Evolutionary conservation across 805 yeast species (phyloP), one percentile per base, ranked within the genome.

Genomic region (Barnettozyma populi): DNA sequence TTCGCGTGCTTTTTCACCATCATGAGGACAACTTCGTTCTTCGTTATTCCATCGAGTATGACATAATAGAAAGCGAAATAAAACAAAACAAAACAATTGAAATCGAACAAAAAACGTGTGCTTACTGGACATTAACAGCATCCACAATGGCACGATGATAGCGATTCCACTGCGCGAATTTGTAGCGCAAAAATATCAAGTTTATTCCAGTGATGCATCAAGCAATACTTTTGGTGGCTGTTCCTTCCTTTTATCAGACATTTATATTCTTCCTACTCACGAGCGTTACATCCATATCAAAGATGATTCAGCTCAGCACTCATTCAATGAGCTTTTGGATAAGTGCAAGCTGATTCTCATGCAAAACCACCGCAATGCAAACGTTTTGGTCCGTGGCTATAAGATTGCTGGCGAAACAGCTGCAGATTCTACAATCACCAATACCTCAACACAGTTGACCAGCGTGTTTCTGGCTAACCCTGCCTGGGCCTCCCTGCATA

Each of bases 331-430:
- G 20, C 57, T 73, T 4, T 56, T 81, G 4, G 80, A 78, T 50
- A 46, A 57, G 7, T 52, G 78, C n/a, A 55, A 78, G 1, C 50
- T 52, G 2, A 60, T 60, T 45, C 51, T 77, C 34, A 41, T 67
- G 1, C 48, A 52, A 2, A 42, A 59, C 10, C 62, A 64, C 19
- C 54, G 60, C 2, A 48, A 2, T 2, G 36, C 59, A 3, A 78
- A 78, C 57, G 66, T 67, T 0, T 44, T 82, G 5, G 52, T 66
- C 0, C 55, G 57, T 40, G 86, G 84, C 0, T 77, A 75, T 50
- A 54, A 55, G 4, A 62, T 69, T 41, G 73, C 72, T 1, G 49
- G 54, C 2, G 57, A 51, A 5, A 51, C 56, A 7, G 50, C 65
- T 8, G 57, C 67, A 0, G 54, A 61, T 7, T 57, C 66, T 7